Base-by-base conservation (phyloP, 2,329 filamentous ascomycete species). In the Cryphonectria naterciae region DNA sequence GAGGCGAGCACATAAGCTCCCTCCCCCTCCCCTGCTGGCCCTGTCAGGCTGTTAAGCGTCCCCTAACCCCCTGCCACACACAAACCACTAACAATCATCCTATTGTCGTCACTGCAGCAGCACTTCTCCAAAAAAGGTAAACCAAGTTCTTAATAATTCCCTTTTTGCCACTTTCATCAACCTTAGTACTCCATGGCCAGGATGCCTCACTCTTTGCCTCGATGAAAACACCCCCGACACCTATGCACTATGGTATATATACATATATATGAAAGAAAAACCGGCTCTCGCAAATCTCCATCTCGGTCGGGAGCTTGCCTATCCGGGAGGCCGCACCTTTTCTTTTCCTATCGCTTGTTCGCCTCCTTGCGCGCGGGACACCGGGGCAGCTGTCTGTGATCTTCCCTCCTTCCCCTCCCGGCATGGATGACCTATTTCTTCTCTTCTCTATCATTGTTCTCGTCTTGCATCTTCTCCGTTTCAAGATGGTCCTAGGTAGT, bases 141-240 rank as follows among this genome's bases (percentile, higher is more conserved):
- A 13, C n/a, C 52, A 13, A 4, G 4, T 15, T n/a, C n/a, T n/a
- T 11, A 25, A 25, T 1, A 13, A 13, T 46, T 46, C 22, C 52
- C 52, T 58, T 58, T 56, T 58, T 58, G 54, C 54, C 54, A 58
- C 54, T 58, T 58, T 58, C 17, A 3, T n/a, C 19, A 49, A n/a
- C 22, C 22, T n/a, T 49, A 22, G 10, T n/a, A 11, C 22, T 22
- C 46, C 7, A n/a, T 49, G n/a, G 46, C 22, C 4, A n/a, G 46
- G 46, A n/a, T 49, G 46, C 46, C 46, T 49, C 43, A 32, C 17
- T 46, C 46, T 43, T 43, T 15, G 3, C 6, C 43, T 17, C 22
- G 46, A n/a, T n/a, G n/a, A 7, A 43, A 25, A 28, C 25, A 56
- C 52, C 25, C 25, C 25, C 17, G 25, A 28, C n/a, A 5, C 19